Evolutionary conservation across 2,329 filamentous ascomycete genomes (phyloP).

Genomic region (Alternaria tenuissima): DNA sequence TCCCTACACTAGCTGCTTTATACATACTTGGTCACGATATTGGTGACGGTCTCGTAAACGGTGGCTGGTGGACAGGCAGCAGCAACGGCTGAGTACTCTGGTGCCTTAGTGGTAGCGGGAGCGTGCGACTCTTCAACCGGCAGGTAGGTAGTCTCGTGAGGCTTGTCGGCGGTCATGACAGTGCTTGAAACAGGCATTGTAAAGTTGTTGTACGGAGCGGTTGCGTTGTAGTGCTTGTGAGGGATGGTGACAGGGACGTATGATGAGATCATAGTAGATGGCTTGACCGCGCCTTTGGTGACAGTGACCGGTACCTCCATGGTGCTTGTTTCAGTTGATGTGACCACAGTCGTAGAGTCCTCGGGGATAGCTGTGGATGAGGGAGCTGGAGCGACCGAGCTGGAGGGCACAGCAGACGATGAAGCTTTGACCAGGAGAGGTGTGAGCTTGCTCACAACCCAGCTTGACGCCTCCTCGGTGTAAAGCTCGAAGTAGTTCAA

Average conservation of each 20-base stretch:
- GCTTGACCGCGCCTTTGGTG: neutral
- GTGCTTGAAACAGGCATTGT: constrained; percentile 2
- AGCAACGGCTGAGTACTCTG: constrained; percentile 4
- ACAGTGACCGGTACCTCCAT: neutral
- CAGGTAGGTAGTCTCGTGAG: constrained; percentile 10
- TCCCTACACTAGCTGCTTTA: neutral
- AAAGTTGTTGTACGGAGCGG: constrained; percentile 9
- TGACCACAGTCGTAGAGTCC: neutral
- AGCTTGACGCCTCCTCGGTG: constrained; percentile 11
- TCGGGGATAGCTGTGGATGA: neutral
- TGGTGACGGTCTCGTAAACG: constrained; percentile 9
- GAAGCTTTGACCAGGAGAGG: constrained; percentile 9
- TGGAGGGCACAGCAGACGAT: constrained; percentile 1
- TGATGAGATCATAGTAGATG: constrained; percentile 6
- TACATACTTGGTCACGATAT: neutral
- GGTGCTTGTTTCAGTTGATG: constrained; percentile 4
- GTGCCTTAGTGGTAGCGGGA: constrained; percentile 5
- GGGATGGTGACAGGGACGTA: constrained; percentile 3
- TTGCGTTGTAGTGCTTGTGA: constrained; percentile 2
- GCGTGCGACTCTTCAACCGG: neutral
- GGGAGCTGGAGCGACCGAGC: constrained; percentile 1
- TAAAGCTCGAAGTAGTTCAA: constrained; percentile 16
- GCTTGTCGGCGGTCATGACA: constrained; percentile 1
- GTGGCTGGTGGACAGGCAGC: constrained; percentile 7
- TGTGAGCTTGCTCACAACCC: constrained; percentile 13